Evolutionary conservation across 2,329 filamentous ascomycete genomes (phyloP).

Genomic region (Remersonia thermophila): DNA sequence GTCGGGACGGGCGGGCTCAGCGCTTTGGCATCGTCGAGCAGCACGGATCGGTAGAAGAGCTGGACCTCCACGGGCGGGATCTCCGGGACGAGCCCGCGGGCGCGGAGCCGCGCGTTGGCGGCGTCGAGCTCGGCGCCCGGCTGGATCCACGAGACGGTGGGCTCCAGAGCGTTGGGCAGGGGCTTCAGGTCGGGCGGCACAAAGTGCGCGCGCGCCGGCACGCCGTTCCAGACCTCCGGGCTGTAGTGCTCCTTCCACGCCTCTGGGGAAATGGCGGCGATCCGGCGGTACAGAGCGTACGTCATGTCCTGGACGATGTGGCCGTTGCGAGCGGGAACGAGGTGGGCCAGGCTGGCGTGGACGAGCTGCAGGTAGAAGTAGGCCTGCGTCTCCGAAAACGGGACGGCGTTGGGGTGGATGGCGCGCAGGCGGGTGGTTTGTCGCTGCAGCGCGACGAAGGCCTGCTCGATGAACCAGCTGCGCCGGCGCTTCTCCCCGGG

Average conservation of each 20-base stretch:
- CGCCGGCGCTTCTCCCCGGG: constrained; percentile 7
- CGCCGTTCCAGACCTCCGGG: constrained; percentile 7
- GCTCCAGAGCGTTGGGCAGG: constrained; percentile 5
- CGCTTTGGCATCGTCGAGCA: constrained; percentile 10
- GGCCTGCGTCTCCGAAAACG: constrained; percentile 9
- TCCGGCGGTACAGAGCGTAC: constrained; percentile 8
- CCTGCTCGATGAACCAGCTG: constrained; percentile 13
- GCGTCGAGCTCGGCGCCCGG: too few relatives aligned
- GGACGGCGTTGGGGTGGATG: neutral
- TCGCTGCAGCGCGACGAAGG: constrained; percentile 8
- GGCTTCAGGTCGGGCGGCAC: constrained; percentile 10
- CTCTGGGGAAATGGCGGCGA: constrained; percentile 5
- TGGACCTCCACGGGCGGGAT: constrained; percentile 10
- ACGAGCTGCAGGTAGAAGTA: constrained; percentile 14
- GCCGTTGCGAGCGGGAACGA: neutral
- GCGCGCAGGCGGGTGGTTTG: constrained; percentile 8
- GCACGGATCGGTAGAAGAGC: constrained; percentile 11
- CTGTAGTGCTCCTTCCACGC: constrained; percentile 11
- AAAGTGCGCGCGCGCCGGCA: constrained; percentile 8
- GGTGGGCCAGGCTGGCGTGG: constrained; percentile 7
- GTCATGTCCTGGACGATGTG: constrained; percentile 5
- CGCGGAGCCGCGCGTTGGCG: constrained; percentile 1
- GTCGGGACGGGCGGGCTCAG: neutral
- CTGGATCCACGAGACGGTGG: neutral
- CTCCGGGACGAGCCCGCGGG: constrained; percentile 9